Percentiles rank a stretch among this genome's conserved stretches.
Conservation (phyloP, 2,329 filamentous ascomycete species). For the Colletotrichum ledebouriae region DNA sequence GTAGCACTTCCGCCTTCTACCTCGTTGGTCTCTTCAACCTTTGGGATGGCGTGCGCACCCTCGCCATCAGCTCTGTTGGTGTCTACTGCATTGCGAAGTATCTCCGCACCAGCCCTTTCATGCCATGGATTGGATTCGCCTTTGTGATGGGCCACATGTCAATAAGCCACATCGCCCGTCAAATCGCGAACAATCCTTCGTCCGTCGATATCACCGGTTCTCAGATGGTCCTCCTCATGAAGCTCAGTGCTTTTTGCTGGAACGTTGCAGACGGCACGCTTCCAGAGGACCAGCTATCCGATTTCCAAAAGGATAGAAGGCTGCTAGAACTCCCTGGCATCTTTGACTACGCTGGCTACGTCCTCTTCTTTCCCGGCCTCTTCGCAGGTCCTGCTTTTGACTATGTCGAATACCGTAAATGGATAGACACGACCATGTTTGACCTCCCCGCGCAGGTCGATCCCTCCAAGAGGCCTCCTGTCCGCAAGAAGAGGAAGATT, state of each 20-base stretch:
- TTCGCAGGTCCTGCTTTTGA: conserved; percentile 95
- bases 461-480: conserved; percentile 85
- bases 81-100: conserved; percentile 88
- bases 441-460: conserved; percentile 85
- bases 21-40: conserved; percentile 93
- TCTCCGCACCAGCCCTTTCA: conserved; percentile 84
- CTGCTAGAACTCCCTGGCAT: conserved; percentile 80
- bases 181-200: conserved; percentile 75
- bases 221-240: conserved; percentile 99
- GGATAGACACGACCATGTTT: conserved; percentile 96
- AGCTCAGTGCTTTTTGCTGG: conserved; percentile 96
- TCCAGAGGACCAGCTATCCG: conserved; percentile 82
- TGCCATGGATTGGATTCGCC: conserved; percentile 97
- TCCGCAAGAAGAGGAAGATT: conserved; percentile 90
- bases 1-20: conserved; percentile 86
- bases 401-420: conserved; percentile 90
- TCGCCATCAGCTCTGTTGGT: conserved; percentile 82
- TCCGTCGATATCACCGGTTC: conserved; percentile 90
- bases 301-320: conserved; percentile 86
- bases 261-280: conserved; percentile 94
- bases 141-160: conserved; percentile 98
- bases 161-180: conserved; percentile 86
- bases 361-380: conserved; percentile 94
- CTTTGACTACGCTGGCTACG: conserved; percentile 89
- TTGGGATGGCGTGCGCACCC: conserved; percentile 85